These are phyloP conservation scores for Pelargonium cotyledonis DNA, from an alignment of 441 rosid species.

Conservation along the genomic window DNA sequence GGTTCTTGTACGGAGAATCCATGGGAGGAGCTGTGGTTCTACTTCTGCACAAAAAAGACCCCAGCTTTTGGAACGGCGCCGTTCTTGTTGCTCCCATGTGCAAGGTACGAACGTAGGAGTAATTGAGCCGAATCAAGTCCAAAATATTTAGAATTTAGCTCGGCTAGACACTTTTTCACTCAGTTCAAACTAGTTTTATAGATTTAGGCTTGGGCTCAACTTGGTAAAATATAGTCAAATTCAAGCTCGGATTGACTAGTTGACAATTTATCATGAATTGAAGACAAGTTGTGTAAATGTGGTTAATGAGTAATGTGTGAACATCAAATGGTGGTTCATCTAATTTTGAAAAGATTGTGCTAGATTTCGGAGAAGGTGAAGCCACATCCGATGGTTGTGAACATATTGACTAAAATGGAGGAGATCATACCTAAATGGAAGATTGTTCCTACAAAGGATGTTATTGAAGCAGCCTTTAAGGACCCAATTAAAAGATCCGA, in stretches of 20 bases:
- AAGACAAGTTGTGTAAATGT: too few species aligned
- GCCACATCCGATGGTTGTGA: constrained; percentile 83
- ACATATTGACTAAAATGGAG: constrained; percentile 66
- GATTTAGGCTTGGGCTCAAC: too few species aligned
- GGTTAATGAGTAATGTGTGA: not conserved
- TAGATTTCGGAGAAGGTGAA: constrained; percentile 94
- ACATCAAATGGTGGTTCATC: not conserved
- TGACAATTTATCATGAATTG: too few species aligned
- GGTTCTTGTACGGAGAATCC: constrained; percentile 92
- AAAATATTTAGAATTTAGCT: too few species aligned
- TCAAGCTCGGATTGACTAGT: too few species aligned
- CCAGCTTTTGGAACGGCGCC: constrained; percentile 75
- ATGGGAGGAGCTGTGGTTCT: constrained; percentile 98
- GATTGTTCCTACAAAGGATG: constrained; percentile 88
- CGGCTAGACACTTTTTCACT: too few species aligned
- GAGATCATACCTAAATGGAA: constrained; percentile 93
- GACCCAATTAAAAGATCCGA: constrained; percentile 78
- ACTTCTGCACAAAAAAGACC: constrained; percentile 73
- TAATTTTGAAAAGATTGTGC: not conserved
- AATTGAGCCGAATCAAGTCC: too few species aligned
- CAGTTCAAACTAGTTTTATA: too few species aligned
- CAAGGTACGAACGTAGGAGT: constrained; percentile 44
- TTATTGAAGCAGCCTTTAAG: constrained; percentile 71
- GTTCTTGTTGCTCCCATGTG: constrained; percentile 99
- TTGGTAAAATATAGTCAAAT: too few species aligned